A percentile compares a stretch with the other conserved stretches of the same genome.
phyloP scores from a whole-genome alignment of 2,329 filamentous ascomycete genomes.

The Cordyceps fumosorosea region DNA sequence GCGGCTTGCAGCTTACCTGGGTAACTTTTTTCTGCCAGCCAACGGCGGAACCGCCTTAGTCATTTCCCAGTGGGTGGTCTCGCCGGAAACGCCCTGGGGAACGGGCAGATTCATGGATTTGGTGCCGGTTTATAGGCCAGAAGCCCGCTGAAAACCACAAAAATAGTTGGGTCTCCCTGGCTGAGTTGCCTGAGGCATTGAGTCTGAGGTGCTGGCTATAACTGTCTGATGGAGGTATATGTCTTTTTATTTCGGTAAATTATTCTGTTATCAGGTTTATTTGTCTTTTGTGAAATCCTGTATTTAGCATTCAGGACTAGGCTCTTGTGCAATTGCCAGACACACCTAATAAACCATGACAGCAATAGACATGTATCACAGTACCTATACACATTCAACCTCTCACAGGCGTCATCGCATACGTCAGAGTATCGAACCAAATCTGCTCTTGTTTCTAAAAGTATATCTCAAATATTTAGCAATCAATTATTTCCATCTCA shows the following conservation, averaged over 20 bases:
- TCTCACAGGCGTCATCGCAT: not conserved
- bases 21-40: not conserved
- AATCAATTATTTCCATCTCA: not conserved
- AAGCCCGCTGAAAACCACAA: not conserved
- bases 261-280: too few species aligned
- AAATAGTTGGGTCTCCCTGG: not conserved
- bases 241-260: too few species aligned
- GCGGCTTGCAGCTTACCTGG: not conserved
- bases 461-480: too few species aligned
- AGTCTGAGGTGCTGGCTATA: not conserved
- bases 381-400: too few species aligned
- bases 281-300: too few species aligned
- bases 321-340: too few species aligned
- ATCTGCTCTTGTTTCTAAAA: too few species aligned
- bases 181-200: slow-evolving; percentile 1
- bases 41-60: slow-evolving; percentile 9
- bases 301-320: too few species aligned
- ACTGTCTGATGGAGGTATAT: too few species aligned
- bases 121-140: not conserved
- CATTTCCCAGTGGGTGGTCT: not conserved
- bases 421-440: not conserved
- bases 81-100: not conserved
- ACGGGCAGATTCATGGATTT: not conserved
- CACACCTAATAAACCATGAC: too few species aligned
- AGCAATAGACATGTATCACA: too few species aligned